Evolutionary conservation across 176 grass and related monocot genomes (phyloP), one percentile per base, ranked within the genome.

Genomic region (Melocanna baccifera): DNA sequence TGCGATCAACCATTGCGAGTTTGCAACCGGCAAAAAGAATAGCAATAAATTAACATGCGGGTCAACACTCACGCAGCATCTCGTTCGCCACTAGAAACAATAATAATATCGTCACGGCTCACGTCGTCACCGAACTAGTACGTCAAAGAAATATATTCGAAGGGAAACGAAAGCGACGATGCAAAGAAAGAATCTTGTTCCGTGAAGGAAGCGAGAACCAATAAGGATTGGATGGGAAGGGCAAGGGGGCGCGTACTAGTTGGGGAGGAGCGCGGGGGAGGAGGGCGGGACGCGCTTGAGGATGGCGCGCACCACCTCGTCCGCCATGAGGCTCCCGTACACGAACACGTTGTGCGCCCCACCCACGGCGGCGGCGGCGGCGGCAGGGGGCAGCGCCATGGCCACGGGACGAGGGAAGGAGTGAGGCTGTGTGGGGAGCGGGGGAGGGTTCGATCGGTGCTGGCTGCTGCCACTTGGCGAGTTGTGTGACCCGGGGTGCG

Each of bases 291-390:
- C 82, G 91, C 91, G 93, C 72, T 89, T 86, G 91, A 98, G 86
- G 61, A 98, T 77, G 73, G 89, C 78, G 39, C 63, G 81, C 63
- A 95, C 87, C 40, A 98, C 93, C 85, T 95, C 91, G 20, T 94
- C 96, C 19, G 72, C 77, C 89, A 95, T 91, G 19, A 98, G 87
- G 80, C 89, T 98, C 67, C 91, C 96, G 89, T 98, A 98, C 9
- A 95, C 93, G 81, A 98, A 98, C 66, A 98, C 93, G 83, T 12
- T 92, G 91, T 90, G 91, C 74, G 74, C 9, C 10, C 85, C 92
- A 28, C 51, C 73, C 7, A 20, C 45, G 48, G 77, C 65, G 30
- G 57, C 36, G 48, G 77, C 65, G 30, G 57, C 36, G 48, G 77
- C 6, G 55, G 14, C 15, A 12, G 14, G 14, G 8, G 84, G 59